phyloP scores from a whole-genome alignment of 257 asterid species.

The Gentiana dahurica region DNA sequence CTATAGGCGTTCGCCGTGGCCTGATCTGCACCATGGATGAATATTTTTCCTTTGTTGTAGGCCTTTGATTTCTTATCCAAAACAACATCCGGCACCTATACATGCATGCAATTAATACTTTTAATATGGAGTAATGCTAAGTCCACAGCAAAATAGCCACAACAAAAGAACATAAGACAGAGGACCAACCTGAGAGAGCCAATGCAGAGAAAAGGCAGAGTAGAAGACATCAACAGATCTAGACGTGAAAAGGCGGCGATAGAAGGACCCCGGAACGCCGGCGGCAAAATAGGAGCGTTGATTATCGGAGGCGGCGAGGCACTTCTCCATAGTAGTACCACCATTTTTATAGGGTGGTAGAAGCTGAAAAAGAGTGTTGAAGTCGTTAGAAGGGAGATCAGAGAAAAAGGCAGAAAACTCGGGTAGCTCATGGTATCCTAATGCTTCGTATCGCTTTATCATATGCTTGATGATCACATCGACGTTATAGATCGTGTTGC shows the following conservation, averaged over 20 bases:
- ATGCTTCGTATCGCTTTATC: slow-evolving; percentile 47
- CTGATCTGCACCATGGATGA: slow-evolving; percentile 85
- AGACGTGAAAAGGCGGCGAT: slow-evolving; percentile 79
- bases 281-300: slow-evolving; percentile 86
- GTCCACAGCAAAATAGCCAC: background rate
- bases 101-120: too few relatives aligned
- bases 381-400: slow-evolving; percentile 87
- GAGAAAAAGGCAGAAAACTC: slow-evolving; percentile 84
- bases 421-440: slow-evolving; percentile 33
- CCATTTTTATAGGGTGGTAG: slow-evolving; percentile 41
- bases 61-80: slow-evolving; percentile 68
- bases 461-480: slow-evolving; percentile 74
- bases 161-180: background rate
- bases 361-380: slow-evolving; percentile 79
- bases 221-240: slow-evolving; percentile 67
- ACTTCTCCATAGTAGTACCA: slow-evolving; percentile 78
- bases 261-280: slow-evolving; percentile 90
- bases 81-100: slow-evolving; percentile 73
- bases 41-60: slow-evolving; percentile 66
- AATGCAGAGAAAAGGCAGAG: slow-evolving; percentile 89
- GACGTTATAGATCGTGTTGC: slow-evolving; percentile 71
- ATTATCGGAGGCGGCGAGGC: slow-evolving; percentile 65
- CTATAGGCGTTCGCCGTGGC: slow-evolving; percentile 63
- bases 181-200: slow-evolving; percentile 87
- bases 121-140: too few relatives aligned